phyloP scores from a whole-genome alignment of 768 basidiomycete genomes.

The Porphyrellus cyaneotinctus region DNA sequence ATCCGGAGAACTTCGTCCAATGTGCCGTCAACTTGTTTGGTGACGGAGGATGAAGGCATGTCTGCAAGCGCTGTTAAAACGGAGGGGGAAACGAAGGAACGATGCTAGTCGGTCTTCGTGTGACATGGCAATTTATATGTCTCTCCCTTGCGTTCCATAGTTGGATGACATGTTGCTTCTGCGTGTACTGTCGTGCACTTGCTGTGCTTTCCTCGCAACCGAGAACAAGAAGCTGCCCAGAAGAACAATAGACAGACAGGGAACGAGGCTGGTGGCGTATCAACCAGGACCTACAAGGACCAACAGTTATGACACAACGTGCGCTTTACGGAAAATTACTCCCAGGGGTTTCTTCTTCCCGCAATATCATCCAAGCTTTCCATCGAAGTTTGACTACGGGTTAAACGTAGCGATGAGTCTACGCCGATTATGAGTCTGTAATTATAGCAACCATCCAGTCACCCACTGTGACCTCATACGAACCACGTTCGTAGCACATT shows the following conservation, averaged over 20 bases:
- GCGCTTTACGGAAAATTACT: neutral
- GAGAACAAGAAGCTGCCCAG: neutral
- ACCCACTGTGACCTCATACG: too few relatives aligned
- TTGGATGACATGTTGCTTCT: neutral
- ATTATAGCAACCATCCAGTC: too few relatives aligned
- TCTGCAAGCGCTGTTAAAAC: neutral
- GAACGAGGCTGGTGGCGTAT: neutral
- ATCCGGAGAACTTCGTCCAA: neutral
- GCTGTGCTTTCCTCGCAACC: slow-evolving; percentile 8
- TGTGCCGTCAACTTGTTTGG: neutral
- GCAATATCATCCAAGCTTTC: too few relatives aligned
- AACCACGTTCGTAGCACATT: too few relatives aligned
- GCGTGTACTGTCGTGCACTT: neutral
- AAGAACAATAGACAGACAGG: neutral
- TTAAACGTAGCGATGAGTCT: too few relatives aligned
- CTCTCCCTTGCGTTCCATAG: neutral
- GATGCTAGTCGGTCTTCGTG: too few relatives aligned
- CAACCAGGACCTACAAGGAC: neutral
- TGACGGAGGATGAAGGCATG: slow-evolving; percentile 5
- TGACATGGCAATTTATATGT: slow-evolving; percentile 12
- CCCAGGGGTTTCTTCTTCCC: too few relatives aligned
- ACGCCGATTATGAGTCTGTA: too few relatives aligned
- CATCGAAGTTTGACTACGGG: too few relatives aligned
- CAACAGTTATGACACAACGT: neutral
- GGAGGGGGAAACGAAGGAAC: too few relatives aligned